phyloP scores from a whole-genome alignment of 306 rosid species.

The Citrullus amarus region DNA sequence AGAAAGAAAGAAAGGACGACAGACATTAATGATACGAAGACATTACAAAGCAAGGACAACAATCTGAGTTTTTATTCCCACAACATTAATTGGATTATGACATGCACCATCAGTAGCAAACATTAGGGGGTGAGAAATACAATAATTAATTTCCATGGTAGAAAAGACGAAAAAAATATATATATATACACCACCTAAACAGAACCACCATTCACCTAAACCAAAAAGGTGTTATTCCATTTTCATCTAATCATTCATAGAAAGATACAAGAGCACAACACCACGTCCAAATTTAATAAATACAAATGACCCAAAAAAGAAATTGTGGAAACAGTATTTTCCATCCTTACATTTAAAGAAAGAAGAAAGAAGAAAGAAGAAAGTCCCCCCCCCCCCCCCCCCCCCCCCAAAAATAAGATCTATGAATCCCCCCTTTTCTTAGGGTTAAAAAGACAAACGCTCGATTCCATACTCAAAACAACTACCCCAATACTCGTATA shows the following conservation, averaged over 20 bases:
- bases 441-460: neutral
- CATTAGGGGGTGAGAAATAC: no score
- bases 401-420: neutral
- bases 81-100: no score
- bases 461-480: neutral
- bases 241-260: neutral
- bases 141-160: no score
- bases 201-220: no score
- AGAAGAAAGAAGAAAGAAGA: neutral
- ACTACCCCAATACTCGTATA: neutral
- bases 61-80: no score
- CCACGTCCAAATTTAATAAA: neutral
- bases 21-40: no score
- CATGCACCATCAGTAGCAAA: no score
- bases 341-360: neutral
- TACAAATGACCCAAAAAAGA: neutral
- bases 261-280: constrained; percentile 1
- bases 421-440: neutral
- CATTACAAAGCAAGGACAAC: no score
- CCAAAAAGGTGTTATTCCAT: neutral
- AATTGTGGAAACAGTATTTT: neutral
- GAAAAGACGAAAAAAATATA: no score
- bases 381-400: neutral
- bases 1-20: no score
- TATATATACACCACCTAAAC: no score